Conservation (phyloP, 305 asterid genomes). For the Striga hermonthica region DNA sequence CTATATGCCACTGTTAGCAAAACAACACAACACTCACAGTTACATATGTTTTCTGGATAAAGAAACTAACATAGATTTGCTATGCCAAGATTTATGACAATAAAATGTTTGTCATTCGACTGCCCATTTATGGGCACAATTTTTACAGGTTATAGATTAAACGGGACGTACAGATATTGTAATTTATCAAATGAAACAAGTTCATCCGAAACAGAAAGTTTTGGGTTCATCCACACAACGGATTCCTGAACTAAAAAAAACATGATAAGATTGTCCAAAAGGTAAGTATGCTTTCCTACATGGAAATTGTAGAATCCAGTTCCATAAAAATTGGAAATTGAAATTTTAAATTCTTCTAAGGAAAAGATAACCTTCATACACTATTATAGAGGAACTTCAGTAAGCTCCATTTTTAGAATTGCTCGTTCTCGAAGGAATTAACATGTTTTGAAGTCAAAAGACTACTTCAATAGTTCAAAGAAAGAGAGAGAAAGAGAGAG, state of each 20-base stretch:
- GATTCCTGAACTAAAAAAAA: background rate
- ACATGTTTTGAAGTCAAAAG: too few relatives aligned
- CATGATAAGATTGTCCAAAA: background rate
- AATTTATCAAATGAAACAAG: background rate
- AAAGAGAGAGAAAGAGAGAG: too few relatives aligned
- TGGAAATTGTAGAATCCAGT: background rate
- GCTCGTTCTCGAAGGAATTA: too few relatives aligned
- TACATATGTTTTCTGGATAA: too few relatives aligned
- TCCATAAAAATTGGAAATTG: too few relatives aligned
- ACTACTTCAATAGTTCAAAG: too few relatives aligned
- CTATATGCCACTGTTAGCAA: too few relatives aligned
- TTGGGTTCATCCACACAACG: background rate
- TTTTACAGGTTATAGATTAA: background rate
- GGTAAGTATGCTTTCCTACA: background rate
- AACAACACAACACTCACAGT: too few relatives aligned
- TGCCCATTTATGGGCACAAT: background rate
- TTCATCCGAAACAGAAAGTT: background rate
- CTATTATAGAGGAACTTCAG: too few relatives aligned
- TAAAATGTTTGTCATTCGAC: too few relatives aligned
- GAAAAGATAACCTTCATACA: slow-evolving; percentile 4
- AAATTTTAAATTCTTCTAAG: background rate
- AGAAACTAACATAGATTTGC: too few relatives aligned
- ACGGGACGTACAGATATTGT: background rate
- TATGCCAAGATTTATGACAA: slow-evolving; percentile 5
- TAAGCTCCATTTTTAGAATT: too few relatives aligned